Evolutionary conservation across 176 grass and related monocot genomes (phyloP), one percentile per base, ranked within the genome.

Genomic region (Cenchrus fungigraminus): DNA sequence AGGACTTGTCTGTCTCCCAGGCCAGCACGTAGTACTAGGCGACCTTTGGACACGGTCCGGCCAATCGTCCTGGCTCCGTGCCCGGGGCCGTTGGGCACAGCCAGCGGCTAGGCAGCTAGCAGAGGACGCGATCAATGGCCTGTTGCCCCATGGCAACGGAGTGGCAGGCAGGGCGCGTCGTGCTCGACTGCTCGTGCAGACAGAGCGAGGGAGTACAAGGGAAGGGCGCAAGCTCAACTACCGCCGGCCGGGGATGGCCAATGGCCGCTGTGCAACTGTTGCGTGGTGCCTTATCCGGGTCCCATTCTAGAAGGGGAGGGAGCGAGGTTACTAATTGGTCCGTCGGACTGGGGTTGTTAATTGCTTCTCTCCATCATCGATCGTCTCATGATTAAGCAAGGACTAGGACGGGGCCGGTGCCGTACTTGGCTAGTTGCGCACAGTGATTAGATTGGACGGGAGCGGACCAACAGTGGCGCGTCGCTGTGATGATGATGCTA

Each of bases 311-410:
- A 43, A 25, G 9, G 11, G 3, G 8, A 11, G 47, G 6, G 49
- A 25, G 9, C 12, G 46, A 6, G 59, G 25, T 25, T 25, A 25
- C 46, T 65, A 71, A 31, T 76, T 76, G 59, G 60, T 16, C 49
- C 31, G 8, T 5, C 28, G 0, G 82, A 4, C 11, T 49, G 3
- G 42, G 10, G 16, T 65, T 55, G 71, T 66, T 76, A 55, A 19
- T 65, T 66, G 60, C 43, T 19, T 40, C 37, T 40, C 37, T 40
- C 37, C 37, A 3, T 4, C 37, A 29, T 65, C 8, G 71, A 84
- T 84, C 82, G 2, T 43, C 19, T 66, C 47, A 19, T 55, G 71
- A 44, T 84, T 45, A 76, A 76, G 12, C 37, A 40, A 40, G 37
- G 37, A 40, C 37, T 40, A 40, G 37, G 37, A 40, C 37, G 4